phyloP scores from a whole-genome alignment of 208 protist species.

The Trypanosomatidae sp. region DNA sequence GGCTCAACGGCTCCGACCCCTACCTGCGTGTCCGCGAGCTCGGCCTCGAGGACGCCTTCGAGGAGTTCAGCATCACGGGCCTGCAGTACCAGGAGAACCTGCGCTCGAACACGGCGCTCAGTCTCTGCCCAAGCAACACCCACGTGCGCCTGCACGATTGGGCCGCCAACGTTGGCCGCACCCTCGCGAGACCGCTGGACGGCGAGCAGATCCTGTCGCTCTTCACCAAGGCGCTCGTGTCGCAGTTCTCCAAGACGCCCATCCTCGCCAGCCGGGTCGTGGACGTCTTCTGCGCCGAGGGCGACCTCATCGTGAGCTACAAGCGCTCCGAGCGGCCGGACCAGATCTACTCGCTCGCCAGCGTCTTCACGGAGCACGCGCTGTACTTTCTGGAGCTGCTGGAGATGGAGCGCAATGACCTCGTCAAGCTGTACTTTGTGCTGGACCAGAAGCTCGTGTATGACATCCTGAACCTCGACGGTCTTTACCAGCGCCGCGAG shows the following conservation, averaged over 20 bases:
- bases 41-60: slow-evolving; percentile 73
- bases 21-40: slow-evolving; percentile 50
- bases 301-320: slow-evolving; percentile 78
- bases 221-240: slow-evolving; percentile 84
- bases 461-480: slow-evolving; percentile 50
- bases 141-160: slow-evolving; percentile 53
- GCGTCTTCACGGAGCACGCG: slow-evolving; percentile 74
- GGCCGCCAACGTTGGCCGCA: slow-evolving; percentile 46
- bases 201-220: slow-evolving; percentile 52
- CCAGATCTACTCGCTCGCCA: slow-evolving; percentile 64
- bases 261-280: slow-evolving; percentile 60
- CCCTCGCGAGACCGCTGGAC: slow-evolving; percentile 25
- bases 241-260: slow-evolving; percentile 74
- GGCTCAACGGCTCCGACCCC: slow-evolving; percentile 23
- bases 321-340: slow-evolving; percentile 40
- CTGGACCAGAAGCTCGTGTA: slow-evolving; percentile 65
- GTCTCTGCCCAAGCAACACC: slow-evolving; percentile 46
- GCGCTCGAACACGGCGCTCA: slow-evolving; percentile 40
- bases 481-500: slow-evolving; percentile 52
- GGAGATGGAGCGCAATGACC: slow-evolving; percentile 66
- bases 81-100: slow-evolving; percentile 83
- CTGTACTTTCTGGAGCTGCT: slow-evolving; percentile 73
- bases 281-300: slow-evolving; percentile 78
- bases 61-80: slow-evolving; percentile 79
- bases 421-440: slow-evolving; percentile 63